Base-by-base conservation (phyloP, 768 basidiomycete genomes). In the Butyriboletus loyo region DNA sequence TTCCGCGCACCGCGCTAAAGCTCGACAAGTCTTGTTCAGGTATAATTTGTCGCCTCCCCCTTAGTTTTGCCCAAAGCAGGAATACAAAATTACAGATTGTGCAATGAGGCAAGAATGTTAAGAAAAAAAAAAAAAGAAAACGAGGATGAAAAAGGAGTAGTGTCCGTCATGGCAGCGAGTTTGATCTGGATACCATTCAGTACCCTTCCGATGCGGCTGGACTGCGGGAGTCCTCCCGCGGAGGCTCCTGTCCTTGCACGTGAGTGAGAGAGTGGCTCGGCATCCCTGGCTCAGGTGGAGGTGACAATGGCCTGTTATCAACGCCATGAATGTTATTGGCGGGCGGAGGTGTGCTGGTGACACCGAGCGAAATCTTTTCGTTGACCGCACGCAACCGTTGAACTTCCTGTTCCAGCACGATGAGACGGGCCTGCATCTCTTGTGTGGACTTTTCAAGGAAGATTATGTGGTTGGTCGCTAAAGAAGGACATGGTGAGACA, bases 381-480 rank as follows among this genome's bases (percentile, higher is more conserved):
- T 91, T 92, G 59, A 92, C 76, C 8, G 80, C 74, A 51, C 87
- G 83, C 40, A 92, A 79, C 54, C 89, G 74, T 46, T 77, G 64
- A 48, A 89, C 83, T 67, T 92, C 90, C 47, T 77, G 72, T 63
- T 92, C 89, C 41, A 89, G 66, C 25, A 77, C 71, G 14, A 74
- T 73, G 53, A 92, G 78, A 60, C 88, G 85, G 52, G 77, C 77
- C 67, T 85, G 83, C 66, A 92, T 74, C 60, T 84, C 81, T 56
- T 84, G 79, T 65, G 88, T 90, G 37, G 81, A 73, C 61, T 83
- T 82, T 71, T 92, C 89, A 49, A 92, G 77, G 48, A 75, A 73
- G 47, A 81, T 73, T 63, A 92, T 91, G 66, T 92, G 85, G 66
- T 85, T 86, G 39, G 89, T 90, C 24, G 89, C 89, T 92, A 52